Evolutionary conservation across 169 alveolate species (phyloP).

Genomic region (Plasmodium chabaudi): DNA sequence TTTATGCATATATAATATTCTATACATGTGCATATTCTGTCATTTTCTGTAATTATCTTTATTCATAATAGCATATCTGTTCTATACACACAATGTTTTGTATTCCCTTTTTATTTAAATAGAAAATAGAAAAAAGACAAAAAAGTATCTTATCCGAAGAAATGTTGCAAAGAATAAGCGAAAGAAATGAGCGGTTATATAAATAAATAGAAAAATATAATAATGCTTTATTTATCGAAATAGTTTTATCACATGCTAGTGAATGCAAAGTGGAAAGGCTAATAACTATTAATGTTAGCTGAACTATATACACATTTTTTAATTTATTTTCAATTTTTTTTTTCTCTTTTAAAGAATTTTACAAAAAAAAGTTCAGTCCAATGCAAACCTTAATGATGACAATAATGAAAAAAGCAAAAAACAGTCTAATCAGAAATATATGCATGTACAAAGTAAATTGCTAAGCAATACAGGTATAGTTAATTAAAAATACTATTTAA

Average conservation of each 20-base stretch:
- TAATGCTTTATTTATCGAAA: neutral
- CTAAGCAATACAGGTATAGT: slow-evolving; percentile 63
- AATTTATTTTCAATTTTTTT: neutral
- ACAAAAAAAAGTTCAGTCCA: slow-evolving; percentile 62
- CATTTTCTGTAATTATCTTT: neutral
- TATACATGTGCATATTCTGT: neutral
- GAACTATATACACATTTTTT: neutral
- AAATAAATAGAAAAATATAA: slow-evolving; percentile 6
- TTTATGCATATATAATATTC: neutral
- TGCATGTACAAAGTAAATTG: slow-evolving; percentile 68
- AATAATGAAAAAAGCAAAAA: slow-evolving; percentile 31
- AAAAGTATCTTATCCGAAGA: slow-evolving; percentile 62
- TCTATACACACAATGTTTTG: too few relatives aligned
- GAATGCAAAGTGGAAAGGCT: too few relatives aligned
- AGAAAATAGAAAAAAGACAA: slow-evolving; percentile 53
- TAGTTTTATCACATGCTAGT: neutral
- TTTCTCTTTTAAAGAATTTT: slow-evolving; percentile 12
- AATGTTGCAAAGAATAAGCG: slow-evolving; percentile 66
- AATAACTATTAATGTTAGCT: neutral
- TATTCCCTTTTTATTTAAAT: too few relatives aligned
- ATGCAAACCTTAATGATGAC: slow-evolving; percentile 38
- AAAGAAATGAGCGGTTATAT: slow-evolving; percentile 55
- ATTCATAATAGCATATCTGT: too few relatives aligned
- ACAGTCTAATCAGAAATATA: slow-evolving; percentile 43
- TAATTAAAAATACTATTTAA: neutral